Evolutionary conservation across 352 stramenopile genomes (phyloP).

Genomic region (Globisporangium emineosum): DNA sequence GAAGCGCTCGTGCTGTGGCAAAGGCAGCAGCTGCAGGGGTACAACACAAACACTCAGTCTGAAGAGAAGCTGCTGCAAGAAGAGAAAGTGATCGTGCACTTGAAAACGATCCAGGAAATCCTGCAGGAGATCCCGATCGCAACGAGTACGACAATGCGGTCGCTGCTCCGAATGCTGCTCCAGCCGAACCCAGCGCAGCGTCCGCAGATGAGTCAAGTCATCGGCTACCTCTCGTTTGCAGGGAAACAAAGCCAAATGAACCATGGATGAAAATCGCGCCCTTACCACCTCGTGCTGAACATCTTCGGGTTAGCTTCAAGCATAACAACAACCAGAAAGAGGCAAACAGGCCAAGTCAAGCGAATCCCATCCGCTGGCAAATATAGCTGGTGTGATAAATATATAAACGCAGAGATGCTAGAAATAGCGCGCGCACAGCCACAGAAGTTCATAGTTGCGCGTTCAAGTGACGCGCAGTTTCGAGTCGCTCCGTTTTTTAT

Average conservation of each 20-base stretch:
- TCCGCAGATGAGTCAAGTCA: constrained; percentile 55
- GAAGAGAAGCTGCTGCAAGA: background rate
- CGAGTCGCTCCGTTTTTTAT: constrained; percentile 6
- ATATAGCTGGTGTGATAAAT: too few species aligned
- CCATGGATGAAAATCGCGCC: constrained; percentile 10
- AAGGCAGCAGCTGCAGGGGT: constrained; percentile 25
- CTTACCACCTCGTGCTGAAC: too few species aligned
- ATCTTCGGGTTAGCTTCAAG: too few species aligned
- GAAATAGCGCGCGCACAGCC: too few species aligned
- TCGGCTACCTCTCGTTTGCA: constrained; percentile 52
- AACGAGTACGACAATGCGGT: constrained; percentile 39
- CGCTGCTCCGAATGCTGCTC: constrained; percentile 60
- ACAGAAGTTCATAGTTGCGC: too few species aligned
- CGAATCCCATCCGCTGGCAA: too few species aligned
- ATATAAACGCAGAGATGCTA: too few species aligned
- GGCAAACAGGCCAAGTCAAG: too few species aligned
- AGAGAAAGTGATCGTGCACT: constrained; percentile 29
- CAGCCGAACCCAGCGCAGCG: constrained; percentile 54
- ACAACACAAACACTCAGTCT: constrained; percentile 11
- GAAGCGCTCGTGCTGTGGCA: constrained; percentile 61
- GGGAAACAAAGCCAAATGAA: constrained; percentile 11
- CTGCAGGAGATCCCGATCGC: constrained; percentile 44
- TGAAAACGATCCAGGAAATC: constrained; percentile 40
- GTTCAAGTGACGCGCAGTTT: constrained; percentile 11
- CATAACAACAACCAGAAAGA: too few species aligned